Evolutionary conservation across 345 rosid species (phyloP), one percentile per base, ranked within the genome.

Genomic region (Lepidium sativum): DNA sequence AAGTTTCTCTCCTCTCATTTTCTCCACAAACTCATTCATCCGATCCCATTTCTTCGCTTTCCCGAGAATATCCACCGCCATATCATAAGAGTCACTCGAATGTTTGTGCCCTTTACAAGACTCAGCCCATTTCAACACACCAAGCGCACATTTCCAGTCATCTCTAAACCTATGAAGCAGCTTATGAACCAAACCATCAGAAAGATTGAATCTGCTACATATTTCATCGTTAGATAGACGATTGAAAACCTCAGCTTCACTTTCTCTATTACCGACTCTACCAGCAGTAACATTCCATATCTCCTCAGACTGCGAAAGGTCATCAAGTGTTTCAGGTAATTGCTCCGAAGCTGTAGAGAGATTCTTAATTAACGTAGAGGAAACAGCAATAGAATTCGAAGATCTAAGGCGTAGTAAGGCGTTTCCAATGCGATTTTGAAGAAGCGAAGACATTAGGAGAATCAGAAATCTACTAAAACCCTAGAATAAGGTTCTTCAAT

Each of bases 141-240:
- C 95, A 69, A 86, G 51, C 2, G 97, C 87, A 16, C 88, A 80
- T 79, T 74, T 88, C 96, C 98, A 88, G 44, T 91, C 94, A 63
- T 88, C 86, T 79, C 77, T 82, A 72, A 86, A 91, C 68, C 86
- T 74, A 21, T 59, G 60, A 10, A 91, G 84, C 74, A 88, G 65
- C 76, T 74, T 74, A 54, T 71, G 58, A 65, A 88, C 81, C 31
- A 88, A 73, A 29, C 41, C 54, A 15, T 66, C 77, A 42, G 88
- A 81, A 61, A 83, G 67, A 39, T 54, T 77, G 9, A 86, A 20
- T 20, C 39, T 61, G 48, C 67, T 60, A 60, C 85, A 84, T 17
- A 7, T 37, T 45, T 59, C 41, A 52, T 86, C 89, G 45, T 25
- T 53, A 20, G 67, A 47, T 33, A 86, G 80, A 59, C 72, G 79